Conservation (phyloP, 805 yeast genomes). For the Nakazawaea wyomingensis region DNA sequence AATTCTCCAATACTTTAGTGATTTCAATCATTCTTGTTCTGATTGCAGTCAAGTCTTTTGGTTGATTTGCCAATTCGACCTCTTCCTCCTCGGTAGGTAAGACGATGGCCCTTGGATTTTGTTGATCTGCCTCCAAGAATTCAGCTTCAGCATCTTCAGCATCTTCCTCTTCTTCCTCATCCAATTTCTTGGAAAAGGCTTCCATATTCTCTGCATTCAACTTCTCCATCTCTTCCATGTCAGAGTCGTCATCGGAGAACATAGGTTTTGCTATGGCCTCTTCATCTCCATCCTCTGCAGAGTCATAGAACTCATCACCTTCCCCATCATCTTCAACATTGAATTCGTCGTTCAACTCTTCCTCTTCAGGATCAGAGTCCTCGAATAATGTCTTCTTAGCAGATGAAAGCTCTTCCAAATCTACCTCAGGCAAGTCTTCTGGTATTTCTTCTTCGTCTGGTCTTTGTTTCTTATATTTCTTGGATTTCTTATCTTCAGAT, state of each 20-base stretch:
- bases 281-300: slow-evolving; percentile 63
- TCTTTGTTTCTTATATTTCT: slow-evolving; percentile 21
- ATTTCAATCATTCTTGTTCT: slow-evolving; percentile 95
- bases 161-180: slow-evolving; percentile 50
- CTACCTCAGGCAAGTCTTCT: slow-evolving; percentile 57
- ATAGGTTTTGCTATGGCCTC: slow-evolving; percentile 58
- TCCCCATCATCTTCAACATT: slow-evolving; percentile 28
- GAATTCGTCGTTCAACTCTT: slow-evolving; percentile 29
- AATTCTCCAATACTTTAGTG: slow-evolving; percentile 89
- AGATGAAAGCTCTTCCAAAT: slow-evolving; percentile 56
- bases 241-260: slow-evolving; percentile 75
- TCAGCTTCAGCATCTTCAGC: slow-evolving; percentile 61
- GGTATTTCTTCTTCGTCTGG: slow-evolving; percentile 35
- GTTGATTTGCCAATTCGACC: slow-evolving; percentile 41
- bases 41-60: slow-evolving; percentile 73
- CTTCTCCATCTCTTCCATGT: slow-evolving; percentile 60
- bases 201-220: slow-evolving; percentile 83
- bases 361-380: slow-evolving; percentile 53
- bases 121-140: slow-evolving; percentile 49
- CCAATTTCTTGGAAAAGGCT: slow-evolving; percentile 63
- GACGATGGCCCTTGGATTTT: slow-evolving; percentile 71
- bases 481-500: slow-evolving; percentile 19
- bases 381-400: slow-evolving; percentile 76
- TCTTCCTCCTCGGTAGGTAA: slow-evolving; percentile 70
- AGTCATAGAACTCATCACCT: slow-evolving; percentile 48